Conservation (phyloP, 2,329 filamentous ascomycete species). For the Curvularia lunata region DNA sequence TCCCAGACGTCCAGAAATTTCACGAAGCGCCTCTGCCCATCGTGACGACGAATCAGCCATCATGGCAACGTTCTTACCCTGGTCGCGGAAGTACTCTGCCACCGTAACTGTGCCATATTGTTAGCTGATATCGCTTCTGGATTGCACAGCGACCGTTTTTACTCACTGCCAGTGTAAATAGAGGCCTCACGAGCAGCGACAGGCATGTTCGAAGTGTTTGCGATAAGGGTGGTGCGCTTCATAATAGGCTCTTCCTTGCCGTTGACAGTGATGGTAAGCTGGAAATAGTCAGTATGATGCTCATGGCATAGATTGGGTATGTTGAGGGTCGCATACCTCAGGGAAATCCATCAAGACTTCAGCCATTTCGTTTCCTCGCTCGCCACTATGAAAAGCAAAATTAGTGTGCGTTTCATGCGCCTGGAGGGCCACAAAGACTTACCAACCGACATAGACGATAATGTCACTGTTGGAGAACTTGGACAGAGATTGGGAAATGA, state of each 20-base stretch:
- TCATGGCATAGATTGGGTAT: background rate
- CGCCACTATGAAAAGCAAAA: constrained; percentile 65
- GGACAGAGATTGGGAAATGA: constrained; percentile 97
- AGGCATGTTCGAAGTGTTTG: constrained; percentile 99
- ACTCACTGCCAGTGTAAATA: constrained; percentile 93
- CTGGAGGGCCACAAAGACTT: background rate
- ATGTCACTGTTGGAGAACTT: constrained; percentile 99
- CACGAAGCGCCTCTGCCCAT: constrained; percentile 98
- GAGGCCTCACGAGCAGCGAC: constrained; percentile 97
- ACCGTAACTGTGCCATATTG: constrained; percentile 52
- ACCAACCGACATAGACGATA: constrained; percentile 89
- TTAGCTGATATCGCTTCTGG: background rate
- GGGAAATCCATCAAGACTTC: constrained; percentile 99
- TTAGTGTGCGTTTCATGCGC: constrained; percentile 62
- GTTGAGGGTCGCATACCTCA: constrained; percentile 59
- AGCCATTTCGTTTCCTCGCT: constrained; percentile 99
- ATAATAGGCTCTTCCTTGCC: constrained; percentile 98
- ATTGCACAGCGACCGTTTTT: constrained; percentile 63
- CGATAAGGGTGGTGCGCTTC: constrained; percentile 98
- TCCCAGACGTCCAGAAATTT: constrained; percentile 96
- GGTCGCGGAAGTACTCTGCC: constrained; percentile 95
- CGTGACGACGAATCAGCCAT: constrained; percentile 99
- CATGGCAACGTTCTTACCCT: constrained; percentile 98
- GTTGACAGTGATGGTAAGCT: constrained; percentile 89
- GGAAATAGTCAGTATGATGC: constrained; percentile 12